These are phyloP conservation scores for Biscogniauxia sp. DNA, from an alignment of 2,329 filamentous ascomycete genomes.

Conservation along the genomic window DNA sequence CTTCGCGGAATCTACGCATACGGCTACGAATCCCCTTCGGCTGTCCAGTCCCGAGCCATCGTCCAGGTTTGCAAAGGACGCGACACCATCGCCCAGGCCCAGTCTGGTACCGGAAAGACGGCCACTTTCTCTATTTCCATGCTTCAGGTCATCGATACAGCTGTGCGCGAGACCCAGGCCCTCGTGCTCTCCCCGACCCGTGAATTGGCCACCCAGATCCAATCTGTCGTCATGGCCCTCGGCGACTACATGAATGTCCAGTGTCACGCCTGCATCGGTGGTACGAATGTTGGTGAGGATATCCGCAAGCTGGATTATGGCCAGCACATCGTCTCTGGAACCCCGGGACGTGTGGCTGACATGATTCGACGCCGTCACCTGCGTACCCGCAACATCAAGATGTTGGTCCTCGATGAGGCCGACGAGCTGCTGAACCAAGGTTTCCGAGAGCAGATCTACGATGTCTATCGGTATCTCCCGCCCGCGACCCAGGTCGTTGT, in stretches of 20 bases:
- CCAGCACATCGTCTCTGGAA: conserved; percentile 96
- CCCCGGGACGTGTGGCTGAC: conserved; percentile 83
- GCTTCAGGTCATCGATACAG: conserved; percentile 92
- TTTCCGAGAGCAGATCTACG: conserved; percentile 98
- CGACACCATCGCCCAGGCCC: conserved; percentile 97
- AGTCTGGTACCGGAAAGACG: conserved; percentile 96
- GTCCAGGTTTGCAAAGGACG: conserved; percentile 99
- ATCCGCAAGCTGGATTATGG: conserved; percentile 97
- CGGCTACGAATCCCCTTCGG: conserved; percentile 96
- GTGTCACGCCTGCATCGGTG: conserved; percentile 97
- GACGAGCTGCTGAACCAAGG: conserved; percentile 79
- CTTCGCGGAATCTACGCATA: conserved; percentile 97
- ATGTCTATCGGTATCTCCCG: conserved; percentile 95
- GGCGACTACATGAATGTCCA: conserved; percentile 99
- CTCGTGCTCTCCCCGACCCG: conserved; percentile 94
- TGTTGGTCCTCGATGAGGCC: conserved; percentile 61
- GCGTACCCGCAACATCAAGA: conserved; percentile 62
- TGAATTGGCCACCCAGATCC: conserved; percentile 96
- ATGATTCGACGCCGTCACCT: conserved; percentile 60
- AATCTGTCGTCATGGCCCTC: conserved; percentile 98
- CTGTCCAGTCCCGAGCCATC: conserved; percentile 95
- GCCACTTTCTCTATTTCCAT: conserved; percentile 96
- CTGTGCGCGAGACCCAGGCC: conserved; percentile 88
- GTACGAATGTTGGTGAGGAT: conserved; percentile 96
- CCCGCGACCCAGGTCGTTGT: conserved; percentile 98